A percentile compares a stretch with the other conserved stretches of the same genome.
phyloP scores from a whole-genome alignment of 169 alveolate genomes.

The Plasmodium sp. region DNA sequence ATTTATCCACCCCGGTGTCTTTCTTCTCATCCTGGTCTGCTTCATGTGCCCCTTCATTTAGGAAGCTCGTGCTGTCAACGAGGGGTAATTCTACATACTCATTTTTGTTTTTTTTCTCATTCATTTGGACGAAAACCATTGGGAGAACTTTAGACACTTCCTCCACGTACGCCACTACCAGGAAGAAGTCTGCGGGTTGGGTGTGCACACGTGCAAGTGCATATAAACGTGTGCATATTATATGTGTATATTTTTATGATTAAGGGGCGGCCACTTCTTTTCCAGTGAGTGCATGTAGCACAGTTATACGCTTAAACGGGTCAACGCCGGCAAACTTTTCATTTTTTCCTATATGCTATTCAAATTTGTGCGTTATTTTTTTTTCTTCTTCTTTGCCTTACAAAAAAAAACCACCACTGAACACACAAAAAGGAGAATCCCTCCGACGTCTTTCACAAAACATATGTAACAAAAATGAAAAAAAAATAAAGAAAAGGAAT shows the following conservation, averaged over 20 bases:
- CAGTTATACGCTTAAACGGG: neutral
- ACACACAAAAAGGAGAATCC: constrained; percentile 6
- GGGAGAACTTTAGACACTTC: constrained; percentile 53
- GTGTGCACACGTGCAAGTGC: neutral
- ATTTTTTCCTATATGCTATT: neutral
- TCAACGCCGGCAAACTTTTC: neutral
- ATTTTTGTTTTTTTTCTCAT: neutral
- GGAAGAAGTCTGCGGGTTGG: constrained; percentile 42
- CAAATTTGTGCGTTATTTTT: neutral
- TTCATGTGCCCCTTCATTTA: constrained; percentile 6
- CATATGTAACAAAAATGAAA: constrained; percentile 38
- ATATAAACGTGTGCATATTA: neutral
- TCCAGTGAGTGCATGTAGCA: neutral
- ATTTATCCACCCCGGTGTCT: neutral
- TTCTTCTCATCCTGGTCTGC: neutral
- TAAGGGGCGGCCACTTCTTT: neutral
- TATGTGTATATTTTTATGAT: neutral
- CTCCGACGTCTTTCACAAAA: constrained; percentile 23
- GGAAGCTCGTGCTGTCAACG: neutral
- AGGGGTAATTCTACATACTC: constrained; percentile 49
- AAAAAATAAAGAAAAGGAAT: constrained; percentile 24
- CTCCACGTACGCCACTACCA: constrained; percentile 70
- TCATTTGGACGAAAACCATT: constrained; percentile 16
- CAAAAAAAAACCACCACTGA: constrained; percentile 45
- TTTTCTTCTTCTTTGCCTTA: constrained; percentile 18